Base-by-base conservation (phyloP, 1,139 yeast genomes). In the Saccharomyces hybrid region DNA sequence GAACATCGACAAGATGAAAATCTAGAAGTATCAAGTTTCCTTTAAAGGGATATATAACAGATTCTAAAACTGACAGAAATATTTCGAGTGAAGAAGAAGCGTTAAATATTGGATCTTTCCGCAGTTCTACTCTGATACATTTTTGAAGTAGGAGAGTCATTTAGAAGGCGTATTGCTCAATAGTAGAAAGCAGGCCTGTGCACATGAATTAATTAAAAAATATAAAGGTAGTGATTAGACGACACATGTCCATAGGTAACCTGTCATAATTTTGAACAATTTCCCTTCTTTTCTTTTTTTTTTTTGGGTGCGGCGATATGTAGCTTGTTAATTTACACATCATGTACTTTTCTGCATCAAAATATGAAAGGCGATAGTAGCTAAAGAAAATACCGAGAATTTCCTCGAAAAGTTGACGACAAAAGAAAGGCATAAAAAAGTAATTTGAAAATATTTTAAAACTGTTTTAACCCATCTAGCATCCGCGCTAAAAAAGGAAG, bases 321-420 rank as follows among this genome's bases (percentile, higher is more conserved):
- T 13, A 28, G 14, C 51, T 30, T 52, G 56, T 54, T 11, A 50
- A 50, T 14, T 49, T 52, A 42, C 50, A 50, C 54, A 54, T 54
- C 56, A 52, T 9, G 44, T 38, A 38, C 44, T 38, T 23, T 27
- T 27, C 48, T 25, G 31, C 31, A 46, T 46, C 31, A 46, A 46
- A 46, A 11, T n/a, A 25, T 11, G 9, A n/a, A 46, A 46, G 16
- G 38, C 38, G 38, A n/a, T 14, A 11, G 16, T 27, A 46, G 9
- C 31, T 11, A 6, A 11, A 23, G 23, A 46, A 46, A 23, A 46
- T 28, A 28, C 25, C 41, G 50, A 26, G 41, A 30, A 7, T 20
- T 20, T 48, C 50, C 32, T 28, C 30, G 7, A 48, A 46, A 26
- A 46, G 26, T 42, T 16, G 2, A 9, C n/a, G 44, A 38, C 25